Conservation (phyloP, 2,329 filamentous ascomycete genomes). For the Rutstroemia sp. region DNA sequence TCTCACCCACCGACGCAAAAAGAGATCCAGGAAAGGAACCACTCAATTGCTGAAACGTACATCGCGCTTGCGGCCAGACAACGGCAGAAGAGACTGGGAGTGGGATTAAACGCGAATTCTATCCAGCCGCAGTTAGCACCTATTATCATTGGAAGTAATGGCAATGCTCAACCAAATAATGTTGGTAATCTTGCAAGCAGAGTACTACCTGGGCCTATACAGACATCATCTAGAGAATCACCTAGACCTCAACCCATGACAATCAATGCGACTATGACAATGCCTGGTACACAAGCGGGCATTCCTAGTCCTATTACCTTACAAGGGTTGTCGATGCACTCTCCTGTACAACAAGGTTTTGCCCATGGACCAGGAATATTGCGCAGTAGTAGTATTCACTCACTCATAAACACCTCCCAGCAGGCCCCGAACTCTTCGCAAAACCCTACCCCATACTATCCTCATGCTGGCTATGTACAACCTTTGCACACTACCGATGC, state of each 20-base stretch:
- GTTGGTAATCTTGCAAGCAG: too few species aligned
- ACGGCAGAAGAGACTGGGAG: not conserved
- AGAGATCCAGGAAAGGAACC: conserved; percentile 23
- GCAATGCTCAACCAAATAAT: not conserved
- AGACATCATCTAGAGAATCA: not conserved
- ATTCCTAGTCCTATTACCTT: conserved; percentile 19
- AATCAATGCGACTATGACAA: not conserved
- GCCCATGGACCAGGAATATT: conserved; percentile 4
- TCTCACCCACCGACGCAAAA: conserved; percentile 20
- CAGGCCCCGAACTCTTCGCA: not conserved
- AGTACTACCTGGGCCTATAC: not conserved
- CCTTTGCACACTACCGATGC: not conserved
- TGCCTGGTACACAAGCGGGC: conserved; percentile 6
- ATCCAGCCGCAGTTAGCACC: not conserved
- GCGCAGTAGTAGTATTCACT: conserved; percentile 10
- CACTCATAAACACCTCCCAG: not conserved
- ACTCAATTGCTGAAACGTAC: conserved; percentile 3
- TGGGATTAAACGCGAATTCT: not conserved
- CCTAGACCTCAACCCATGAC: not conserved
- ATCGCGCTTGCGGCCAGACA: not conserved
- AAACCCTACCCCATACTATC: not conserved
- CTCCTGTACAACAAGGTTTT: conserved; percentile 18
- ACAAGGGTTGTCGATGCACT: conserved; percentile 22
- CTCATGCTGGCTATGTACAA: not conserved
- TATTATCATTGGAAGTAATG: not conserved